These are phyloP conservation scores for Dorcoceras hygrometricum DNA, from an alignment of 257 asterid species.

Conservation along the genomic window DNA sequence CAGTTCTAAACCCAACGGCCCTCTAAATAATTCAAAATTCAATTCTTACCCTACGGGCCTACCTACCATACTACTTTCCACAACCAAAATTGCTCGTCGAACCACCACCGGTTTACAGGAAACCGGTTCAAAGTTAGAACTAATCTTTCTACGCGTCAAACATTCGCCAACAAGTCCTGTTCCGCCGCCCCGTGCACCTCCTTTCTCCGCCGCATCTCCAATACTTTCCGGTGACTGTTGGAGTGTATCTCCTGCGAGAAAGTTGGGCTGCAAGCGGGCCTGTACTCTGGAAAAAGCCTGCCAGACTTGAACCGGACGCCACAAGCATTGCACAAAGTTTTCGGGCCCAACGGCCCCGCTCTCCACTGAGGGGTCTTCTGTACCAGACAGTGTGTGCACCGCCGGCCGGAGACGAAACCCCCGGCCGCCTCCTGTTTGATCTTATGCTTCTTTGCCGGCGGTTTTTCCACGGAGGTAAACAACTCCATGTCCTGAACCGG, in stretches of 20 bases:
- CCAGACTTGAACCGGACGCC: slow-evolving; percentile 92
- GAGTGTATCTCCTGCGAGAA: slow-evolving; percentile 62
- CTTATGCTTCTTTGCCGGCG: slow-evolving; percentile 55
- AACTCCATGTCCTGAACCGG: slow-evolving; percentile 37
- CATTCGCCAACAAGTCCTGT: slow-evolving; percentile 32
- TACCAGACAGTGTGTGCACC: slow-evolving; percentile 74
- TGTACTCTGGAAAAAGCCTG: slow-evolving; percentile 69
- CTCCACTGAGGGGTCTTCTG: slow-evolving; percentile 90
- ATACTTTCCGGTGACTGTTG: slow-evolving; percentile 74
- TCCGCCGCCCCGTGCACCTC: slow-evolving; percentile 29
- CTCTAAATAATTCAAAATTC: slow-evolving; percentile 32
- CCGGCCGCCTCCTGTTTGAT: slow-evolving; percentile 36
- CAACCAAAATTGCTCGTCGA: slow-evolving; percentile 45
- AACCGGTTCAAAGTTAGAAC: slow-evolving; percentile 23
- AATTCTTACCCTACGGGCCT: slow-evolving; percentile 25
- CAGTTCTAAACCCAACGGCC: slow-evolving; percentile 23
- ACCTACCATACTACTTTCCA: slow-evolving; percentile 30
- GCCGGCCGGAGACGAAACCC: slow-evolving; percentile 48
- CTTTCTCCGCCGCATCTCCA: slow-evolving; percentile 76
- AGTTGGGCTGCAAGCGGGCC: slow-evolving; percentile 89
- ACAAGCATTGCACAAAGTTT: slow-evolving; percentile 77
- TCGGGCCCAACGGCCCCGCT: slow-evolving; percentile 79
- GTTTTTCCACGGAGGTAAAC: slow-evolving; percentile 41
- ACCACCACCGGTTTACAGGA: slow-evolving; percentile 27
- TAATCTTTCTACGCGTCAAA: slow-evolving; percentile 28